Percentiles rank a stretch among this genome's conserved stretches.
Conservation (phyloP, 1,284 basidiomycete genomes). For the Tilletia setariae region DNA sequence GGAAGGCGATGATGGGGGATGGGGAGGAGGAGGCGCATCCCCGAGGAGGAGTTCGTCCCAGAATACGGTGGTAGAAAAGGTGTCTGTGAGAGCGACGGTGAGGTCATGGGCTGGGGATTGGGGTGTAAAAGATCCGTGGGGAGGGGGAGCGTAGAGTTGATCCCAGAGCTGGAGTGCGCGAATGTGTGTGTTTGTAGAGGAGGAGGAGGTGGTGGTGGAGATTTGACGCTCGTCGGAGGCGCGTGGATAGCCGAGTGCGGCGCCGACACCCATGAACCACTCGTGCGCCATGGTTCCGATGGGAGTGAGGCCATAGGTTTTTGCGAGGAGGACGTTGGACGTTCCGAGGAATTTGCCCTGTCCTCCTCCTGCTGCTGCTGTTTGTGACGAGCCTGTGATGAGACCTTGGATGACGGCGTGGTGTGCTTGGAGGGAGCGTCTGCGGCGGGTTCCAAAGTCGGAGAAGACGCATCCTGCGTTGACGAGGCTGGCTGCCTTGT, state of each 20-base stretch:
- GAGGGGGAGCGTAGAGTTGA: conserved; percentile 44
- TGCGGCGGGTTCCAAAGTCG: conserved; percentile 88
- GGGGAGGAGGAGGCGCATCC: not conserved
- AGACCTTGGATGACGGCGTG: conserved; percentile 73
- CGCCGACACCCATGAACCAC: conserved; percentile 53
- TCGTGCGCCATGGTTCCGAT: conserved; percentile 53
- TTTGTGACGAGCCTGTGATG: conserved; percentile 60
- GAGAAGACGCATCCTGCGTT: conserved; percentile 71
- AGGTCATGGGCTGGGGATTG: conserved; percentile 43
- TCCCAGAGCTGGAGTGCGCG: conserved; percentile 48
- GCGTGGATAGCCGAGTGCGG: conserved; percentile 40
- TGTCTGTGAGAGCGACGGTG: conserved; percentile 53
- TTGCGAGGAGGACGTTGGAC: conserved; percentile 48
- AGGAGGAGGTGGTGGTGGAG: not conserved
- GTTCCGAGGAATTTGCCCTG: conserved; percentile 65
- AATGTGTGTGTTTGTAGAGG: conserved; percentile 22
- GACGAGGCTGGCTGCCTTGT: conserved; percentile 71
- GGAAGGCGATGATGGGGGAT: not conserved
- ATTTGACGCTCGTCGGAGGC: conserved; percentile 25
- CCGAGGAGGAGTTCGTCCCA: conserved; percentile 42
- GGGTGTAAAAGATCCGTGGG: conserved; percentile 31
- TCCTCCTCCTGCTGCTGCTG: not conserved
- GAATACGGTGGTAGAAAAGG: conserved; percentile 49
- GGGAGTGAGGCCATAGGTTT: conserved; percentile 36
- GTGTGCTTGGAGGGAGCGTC: conserved; percentile 76